Evolutionary conservation across 1,284 basidiomycete species (phyloP).

Genomic region (Ustilago sp.): DNA sequence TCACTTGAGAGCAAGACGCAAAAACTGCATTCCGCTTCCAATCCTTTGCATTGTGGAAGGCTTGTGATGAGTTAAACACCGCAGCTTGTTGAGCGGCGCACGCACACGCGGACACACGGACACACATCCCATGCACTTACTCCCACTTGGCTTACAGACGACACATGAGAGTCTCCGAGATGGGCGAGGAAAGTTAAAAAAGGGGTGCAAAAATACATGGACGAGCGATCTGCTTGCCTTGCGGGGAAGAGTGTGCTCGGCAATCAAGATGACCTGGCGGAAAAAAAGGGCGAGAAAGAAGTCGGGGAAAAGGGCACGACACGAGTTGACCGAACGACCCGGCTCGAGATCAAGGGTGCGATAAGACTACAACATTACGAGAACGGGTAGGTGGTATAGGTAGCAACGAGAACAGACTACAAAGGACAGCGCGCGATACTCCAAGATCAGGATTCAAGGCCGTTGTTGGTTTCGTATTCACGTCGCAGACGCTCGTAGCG

Average conservation of each 20-base stretch:
- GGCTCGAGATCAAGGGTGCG: conserved; percentile 4
- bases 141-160: neutral
- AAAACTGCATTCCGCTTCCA: neutral
- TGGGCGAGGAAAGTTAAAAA: neutral
- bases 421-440: neutral
- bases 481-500: conserved; percentile 61
- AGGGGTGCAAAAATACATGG: conserved; percentile 16
- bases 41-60: neutral
- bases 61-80: neutral
- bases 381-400: conserved; percentile 26
- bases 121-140: too few relatives aligned
- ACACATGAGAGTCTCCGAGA: neutral
- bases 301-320: conserved; percentile 12
- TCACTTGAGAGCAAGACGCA: neutral
- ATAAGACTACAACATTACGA: conserved; percentile 29
- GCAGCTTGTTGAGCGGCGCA: neutral
- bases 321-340: neutral
- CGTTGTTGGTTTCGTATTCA: conserved; percentile 58
- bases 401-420: conserved; percentile 12
- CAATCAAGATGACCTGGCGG: conserved; percentile 6
- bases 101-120: neutral
- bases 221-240: conserved; percentile 6
- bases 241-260: neutral
- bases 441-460: conserved; percentile 27
- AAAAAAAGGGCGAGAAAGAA: conserved; percentile 7